These are phyloP conservation scores for Chytriomyces confervae DNA, from an alignment of 192 early-diverging fungal species.

Conservation along the genomic window DNA sequence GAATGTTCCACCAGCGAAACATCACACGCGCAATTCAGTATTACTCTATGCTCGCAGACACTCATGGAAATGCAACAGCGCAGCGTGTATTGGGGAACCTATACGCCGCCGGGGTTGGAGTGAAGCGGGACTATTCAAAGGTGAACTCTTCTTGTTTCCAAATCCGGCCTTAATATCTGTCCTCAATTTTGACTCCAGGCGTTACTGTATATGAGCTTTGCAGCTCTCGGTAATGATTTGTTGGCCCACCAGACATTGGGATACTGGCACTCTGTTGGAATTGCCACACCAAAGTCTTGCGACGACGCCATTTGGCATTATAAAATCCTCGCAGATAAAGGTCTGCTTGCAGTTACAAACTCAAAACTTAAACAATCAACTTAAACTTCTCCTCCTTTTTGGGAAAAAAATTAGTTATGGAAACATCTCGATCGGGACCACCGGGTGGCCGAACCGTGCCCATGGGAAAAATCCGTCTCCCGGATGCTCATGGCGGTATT, in stretches of 20 bases:
- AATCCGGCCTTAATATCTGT: not conserved
- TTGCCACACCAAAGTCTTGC: slow-evolving; percentile 81
- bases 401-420: slow-evolving; percentile 55
- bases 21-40: slow-evolving; percentile 64
- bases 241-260: slow-evolving; percentile 84
- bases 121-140: slow-evolving; percentile 71
- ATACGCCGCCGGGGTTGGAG: slow-evolving; percentile 89
- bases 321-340: slow-evolving; percentile 76
- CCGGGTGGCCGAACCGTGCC: slow-evolving; percentile 80
- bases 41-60: slow-evolving; percentile 66
- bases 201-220: slow-evolving; percentile 80
- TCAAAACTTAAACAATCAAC: not conserved
- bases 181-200: slow-evolving; percentile 42
- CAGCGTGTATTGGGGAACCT: slow-evolving; percentile 91
- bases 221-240: slow-evolving; percentile 74
- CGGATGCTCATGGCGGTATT: slow-evolving; percentile 80
- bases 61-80: slow-evolving; percentile 75
- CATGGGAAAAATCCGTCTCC: slow-evolving; percentile 67
- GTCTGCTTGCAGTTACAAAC: slow-evolving; percentile 31
- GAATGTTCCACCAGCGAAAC: slow-evolving; percentile 51
- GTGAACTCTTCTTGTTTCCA: slow-evolving; percentile 37
- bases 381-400: slow-evolving; percentile 23
- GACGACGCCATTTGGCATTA: slow-evolving; percentile 80
- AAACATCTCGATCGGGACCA: slow-evolving; percentile 74
- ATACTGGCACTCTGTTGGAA: slow-evolving; percentile 81